phyloP scores from a whole-genome alignment of 2,329 filamentous ascomycete genomes.

The Aspergillus ochraceoroseus region DNA sequence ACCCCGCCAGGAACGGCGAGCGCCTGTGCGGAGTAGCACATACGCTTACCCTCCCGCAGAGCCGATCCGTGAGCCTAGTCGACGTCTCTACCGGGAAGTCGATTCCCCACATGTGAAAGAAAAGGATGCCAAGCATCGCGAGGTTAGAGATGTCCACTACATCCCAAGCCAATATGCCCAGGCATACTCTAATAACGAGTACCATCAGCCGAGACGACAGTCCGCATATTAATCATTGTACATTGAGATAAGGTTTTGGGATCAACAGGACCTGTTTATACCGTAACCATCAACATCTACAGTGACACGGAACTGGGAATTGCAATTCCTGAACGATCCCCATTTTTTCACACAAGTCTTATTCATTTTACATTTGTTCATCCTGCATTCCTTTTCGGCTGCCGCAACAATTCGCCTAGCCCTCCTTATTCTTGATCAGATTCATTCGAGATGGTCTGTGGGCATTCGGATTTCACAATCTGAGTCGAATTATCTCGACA shows the following conservation, averaged over 20 bases:
- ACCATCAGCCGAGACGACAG: slow-evolving; percentile 22
- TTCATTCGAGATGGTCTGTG: slow-evolving; percentile 12
- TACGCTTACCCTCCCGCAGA: slow-evolving; percentile 26
- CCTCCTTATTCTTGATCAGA: slow-evolving; percentile 5
- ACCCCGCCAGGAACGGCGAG: slow-evolving; percentile 26
- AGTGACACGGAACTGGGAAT: too few species aligned
- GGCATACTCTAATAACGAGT: slow-evolving; percentile 1
- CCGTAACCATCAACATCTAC: too few species aligned
- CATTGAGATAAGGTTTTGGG: slow-evolving; percentile 4
- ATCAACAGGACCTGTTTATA: slow-evolving; percentile 14
- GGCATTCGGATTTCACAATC: slow-evolving; percentile 3
- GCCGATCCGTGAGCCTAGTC: slow-evolving; percentile 13
- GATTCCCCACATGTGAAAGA: slow-evolving; percentile 23
- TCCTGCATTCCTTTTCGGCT: slow-evolving; percentile 5
- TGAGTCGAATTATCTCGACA: not conserved
- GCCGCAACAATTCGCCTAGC: not conserved
- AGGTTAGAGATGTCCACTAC: slow-evolving; percentile 24
- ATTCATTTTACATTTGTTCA: slow-evolving; percentile 6
- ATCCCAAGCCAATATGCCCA: slow-evolving; percentile 19
- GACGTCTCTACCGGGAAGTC: slow-evolving; percentile 22
- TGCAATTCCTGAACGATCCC: too few species aligned
- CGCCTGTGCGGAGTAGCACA: slow-evolving; percentile 26
- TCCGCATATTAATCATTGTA: slow-evolving; percentile 23
- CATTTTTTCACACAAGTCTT: not conserved
- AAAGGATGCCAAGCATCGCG: slow-evolving; percentile 29